Percentiles rank a stretch among this genome's conserved stretches.
Conservation (phyloP, 2,329 filamentous ascomycete genomes). For the Botryotinia globosa region DNA sequence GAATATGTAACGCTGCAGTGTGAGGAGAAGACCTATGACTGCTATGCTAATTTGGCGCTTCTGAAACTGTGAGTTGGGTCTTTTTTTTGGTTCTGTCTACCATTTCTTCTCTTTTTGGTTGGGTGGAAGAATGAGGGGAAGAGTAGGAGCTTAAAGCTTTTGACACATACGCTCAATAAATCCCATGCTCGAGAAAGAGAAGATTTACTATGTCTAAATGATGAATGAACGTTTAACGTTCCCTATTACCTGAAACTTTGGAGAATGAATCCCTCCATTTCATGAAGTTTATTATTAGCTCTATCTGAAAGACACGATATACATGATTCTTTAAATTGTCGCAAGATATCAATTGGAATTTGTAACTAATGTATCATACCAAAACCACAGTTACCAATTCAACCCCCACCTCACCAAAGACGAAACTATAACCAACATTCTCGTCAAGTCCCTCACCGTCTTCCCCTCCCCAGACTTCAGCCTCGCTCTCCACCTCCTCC, state of each 20-base stretch:
- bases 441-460: slow-evolving; percentile 95
- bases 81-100: slow-evolving; percentile 19
- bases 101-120: background rate
- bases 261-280: slow-evolving; percentile 54
- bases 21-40: slow-evolving; percentile 90
- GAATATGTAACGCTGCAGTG: slow-evolving; percentile 93
- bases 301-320: slow-evolving; percentile 60
- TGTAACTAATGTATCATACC: slow-evolving; percentile 6
- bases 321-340: slow-evolving; percentile 19
- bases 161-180: background rate
- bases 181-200: background rate
- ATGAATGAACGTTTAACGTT: slow-evolving; percentile 84
- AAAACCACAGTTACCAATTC: slow-evolving; percentile 81
- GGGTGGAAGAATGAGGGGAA: background rate
- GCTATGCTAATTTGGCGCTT: slow-evolving; percentile 93
- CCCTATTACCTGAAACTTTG: slow-evolving; percentile 91
- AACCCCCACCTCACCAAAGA: slow-evolving; percentile 97
- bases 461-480: slow-evolving; percentile 96
- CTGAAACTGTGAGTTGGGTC: slow-evolving; percentile 85
- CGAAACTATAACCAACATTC: slow-evolving; percentile 97
- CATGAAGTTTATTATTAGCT: slow-evolving; percentile 74
- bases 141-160: background rate
- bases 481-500: slow-evolving; percentile 89
- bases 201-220: slow-evolving; percentile 45
- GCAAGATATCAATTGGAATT: background rate